Evolutionary conservation across 163 green algal species (phyloP), one percentile per base, ranked within the genome.

Genomic region (Volvox carteri): DNA sequence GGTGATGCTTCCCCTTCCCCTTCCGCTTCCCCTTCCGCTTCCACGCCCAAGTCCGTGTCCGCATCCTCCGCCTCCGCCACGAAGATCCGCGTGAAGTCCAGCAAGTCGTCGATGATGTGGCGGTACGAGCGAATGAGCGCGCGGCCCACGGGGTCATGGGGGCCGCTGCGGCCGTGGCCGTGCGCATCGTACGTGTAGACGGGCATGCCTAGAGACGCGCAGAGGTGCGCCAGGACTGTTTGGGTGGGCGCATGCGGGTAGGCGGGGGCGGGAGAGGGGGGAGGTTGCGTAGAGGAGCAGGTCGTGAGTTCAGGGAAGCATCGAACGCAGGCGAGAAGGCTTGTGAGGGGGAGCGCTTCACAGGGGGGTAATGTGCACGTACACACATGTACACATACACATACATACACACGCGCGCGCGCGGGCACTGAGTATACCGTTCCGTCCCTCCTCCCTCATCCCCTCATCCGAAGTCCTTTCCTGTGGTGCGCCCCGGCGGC

Each of bases 111-210:
- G 0, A 88, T 67, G 11, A 88, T 33, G 50, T 88, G 35, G 28
- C 65, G 1, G 35, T 74, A 88, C 23, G 48, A 62, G 23, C 33
- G 50, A 12, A 88, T 48, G 2, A 88, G 83, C 50, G 83, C 83
- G 12, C 83, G 83, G n/a, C 28, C 67, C 25, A 6, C 3, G 30
- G 33, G 42, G 30, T 28, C 67, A 37, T 42, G 4, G 5, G 83
- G 83, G 12, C 68, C 83, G 83, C 83, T 88, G 68, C 37, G 67
- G 68, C 83, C 83, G 68, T 88, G 83, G 37, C 83, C 83, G 67
- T 88, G 83, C 35, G 83, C 83, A 37, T 88, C 83, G 48, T 88
- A 88, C 8, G 83, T 58, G 50, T 88, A 81, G 8, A 88, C 83
- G 16, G 83, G 35, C 62, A 88, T 81, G 35, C 68, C 68, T 39